Conservation (phyloP, 2,329 filamentous ascomycete species). For the Aspergillus tamarii region DNA sequence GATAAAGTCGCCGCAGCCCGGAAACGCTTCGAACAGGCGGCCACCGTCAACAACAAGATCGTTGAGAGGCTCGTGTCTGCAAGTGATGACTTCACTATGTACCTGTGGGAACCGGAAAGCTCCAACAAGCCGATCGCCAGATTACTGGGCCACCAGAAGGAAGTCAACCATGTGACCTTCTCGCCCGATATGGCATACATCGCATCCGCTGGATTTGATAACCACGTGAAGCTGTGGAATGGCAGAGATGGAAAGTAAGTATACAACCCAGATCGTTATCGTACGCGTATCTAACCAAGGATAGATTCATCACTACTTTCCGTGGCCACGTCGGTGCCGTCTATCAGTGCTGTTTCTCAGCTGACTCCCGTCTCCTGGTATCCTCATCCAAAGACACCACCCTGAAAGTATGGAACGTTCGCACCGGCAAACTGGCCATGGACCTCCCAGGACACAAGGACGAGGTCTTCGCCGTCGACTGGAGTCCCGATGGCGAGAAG, state of each 20-base stretch:
- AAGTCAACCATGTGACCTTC: slow-evolving; percentile 94
- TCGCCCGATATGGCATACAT: slow-evolving; percentile 87
- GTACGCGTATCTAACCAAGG: not conserved
- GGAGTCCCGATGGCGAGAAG: slow-evolving; percentile 86
- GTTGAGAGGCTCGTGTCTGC: slow-evolving; percentile 87
- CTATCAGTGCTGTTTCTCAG: slow-evolving; percentile 89
- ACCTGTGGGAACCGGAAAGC: slow-evolving; percentile 82
- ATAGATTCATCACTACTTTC: slow-evolving; percentile 80
- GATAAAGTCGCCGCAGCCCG: slow-evolving; percentile 75
- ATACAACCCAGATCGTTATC: not conserved
- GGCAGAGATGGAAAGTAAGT: slow-evolving; percentile 66
- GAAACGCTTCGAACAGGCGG: slow-evolving; percentile 82
- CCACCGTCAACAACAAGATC: slow-evolving; percentile 73
- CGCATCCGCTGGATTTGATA: slow-evolving; percentile 89
- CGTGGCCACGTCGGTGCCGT: slow-evolving; percentile 89
- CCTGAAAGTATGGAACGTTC: slow-evolving; percentile 91
- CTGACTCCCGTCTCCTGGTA: slow-evolving; percentile 86
- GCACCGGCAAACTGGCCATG: slow-evolving; percentile 76
- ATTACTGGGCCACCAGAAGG: slow-evolving; percentile 92
- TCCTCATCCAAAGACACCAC: slow-evolving; percentile 91
- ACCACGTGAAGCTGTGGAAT: slow-evolving; percentile 91
- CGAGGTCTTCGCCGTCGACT: slow-evolving; percentile 92
- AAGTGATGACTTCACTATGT: slow-evolving; percentile 95
- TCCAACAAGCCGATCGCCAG: slow-evolving; percentile 84
- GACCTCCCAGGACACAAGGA: slow-evolving; percentile 90